Percentiles rank a stretch among this genome's conserved stretches.
These are phyloP conservation scores for Paecilomyces niveus DNA, from an alignment of 2,329 filamentous ascomycete species.

Conservation along the genomic window DNA sequence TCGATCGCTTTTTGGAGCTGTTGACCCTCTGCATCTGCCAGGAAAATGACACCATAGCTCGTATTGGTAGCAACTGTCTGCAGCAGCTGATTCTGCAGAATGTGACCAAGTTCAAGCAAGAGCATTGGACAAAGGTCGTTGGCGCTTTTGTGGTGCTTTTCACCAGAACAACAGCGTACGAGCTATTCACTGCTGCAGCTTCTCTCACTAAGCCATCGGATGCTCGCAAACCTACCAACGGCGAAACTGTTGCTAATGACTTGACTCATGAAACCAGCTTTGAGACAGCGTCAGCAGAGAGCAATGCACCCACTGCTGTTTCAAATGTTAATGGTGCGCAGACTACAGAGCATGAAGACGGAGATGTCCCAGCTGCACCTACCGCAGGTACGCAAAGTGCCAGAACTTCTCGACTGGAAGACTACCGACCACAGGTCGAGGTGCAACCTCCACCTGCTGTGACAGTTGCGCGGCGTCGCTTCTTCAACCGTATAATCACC, in stretches of 20 bases:
- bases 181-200: conserved; percentile 80
- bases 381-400: conserved; percentile 11
- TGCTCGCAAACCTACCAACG: conserved; percentile 23
- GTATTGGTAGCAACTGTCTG: conserved; percentile 96
- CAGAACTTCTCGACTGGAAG: conserved; percentile 58
- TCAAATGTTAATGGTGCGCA: conserved; percentile 22
- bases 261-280: conserved; percentile 14
- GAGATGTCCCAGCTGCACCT: conserved; percentile 21
- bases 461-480: conserved; percentile 82
- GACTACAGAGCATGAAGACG: conserved; percentile 22
- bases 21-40: conserved; percentile 95
- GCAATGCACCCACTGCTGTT: conserved; percentile 10
- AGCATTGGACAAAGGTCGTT: conserved; percentile 92
- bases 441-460: conserved; percentile 86
- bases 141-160: conserved; percentile 95
- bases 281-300: conserved; percentile 14
- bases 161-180: conserved; percentile 85
- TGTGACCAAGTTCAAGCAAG: conserved; percentile 77
- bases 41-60: conserved; percentile 95
- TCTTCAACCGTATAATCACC: conserved; percentile 99
- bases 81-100: conserved; percentile 96
- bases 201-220: conserved; percentile 32
- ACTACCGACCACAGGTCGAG: conserved; percentile 71
- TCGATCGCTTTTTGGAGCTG: conserved; percentile 92
- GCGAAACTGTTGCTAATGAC: conserved; percentile 20